Conservation (phyloP, 495 filamentous ascomycete genomes). For the Neurospora terricola region DNA sequence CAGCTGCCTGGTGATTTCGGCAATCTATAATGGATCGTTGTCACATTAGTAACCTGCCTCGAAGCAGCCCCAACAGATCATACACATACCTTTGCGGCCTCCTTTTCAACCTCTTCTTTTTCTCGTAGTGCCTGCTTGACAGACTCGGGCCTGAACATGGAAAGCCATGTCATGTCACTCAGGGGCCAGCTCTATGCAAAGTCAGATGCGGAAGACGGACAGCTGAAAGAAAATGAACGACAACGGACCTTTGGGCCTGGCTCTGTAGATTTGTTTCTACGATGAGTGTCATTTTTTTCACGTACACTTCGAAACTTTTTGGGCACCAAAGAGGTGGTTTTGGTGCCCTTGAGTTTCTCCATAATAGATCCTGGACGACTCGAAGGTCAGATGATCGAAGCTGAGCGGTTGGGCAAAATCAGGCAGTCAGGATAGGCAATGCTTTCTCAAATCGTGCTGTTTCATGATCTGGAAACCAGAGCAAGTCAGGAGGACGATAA, state of each 20-base stretch:
- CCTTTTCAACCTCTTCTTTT: constrained; percentile 42
- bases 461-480: not conserved
- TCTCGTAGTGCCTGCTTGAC: constrained; percentile 43
- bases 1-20: constrained; percentile 43
- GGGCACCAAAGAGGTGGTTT: constrained; percentile 15
- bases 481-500: not conserved
- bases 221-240: constrained; percentile 2
- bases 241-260: constrained; percentile 38
- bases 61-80: not conserved
- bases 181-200: constrained; percentile 25
- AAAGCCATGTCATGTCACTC: constrained; percentile 35
- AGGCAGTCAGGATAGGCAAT: not conserved
- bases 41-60: not conserved
- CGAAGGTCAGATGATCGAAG: not conserved
- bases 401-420: not conserved
- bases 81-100: constrained; percentile 27
- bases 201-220: constrained; percentile 13
- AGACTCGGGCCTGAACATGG: constrained; percentile 47
- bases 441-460: not conserved
- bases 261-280: constrained; percentile 38
- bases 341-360: constrained; percentile 19
- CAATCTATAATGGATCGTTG: constrained; percentile 34
- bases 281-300: constrained; percentile 50
- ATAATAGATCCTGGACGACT: not conserved
- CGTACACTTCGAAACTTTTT: constrained; percentile 60